These are phyloP conservation scores for Polygonum aviculare DNA, from an alignment of 148 eudicot species.

Conservation along the genomic window DNA sequence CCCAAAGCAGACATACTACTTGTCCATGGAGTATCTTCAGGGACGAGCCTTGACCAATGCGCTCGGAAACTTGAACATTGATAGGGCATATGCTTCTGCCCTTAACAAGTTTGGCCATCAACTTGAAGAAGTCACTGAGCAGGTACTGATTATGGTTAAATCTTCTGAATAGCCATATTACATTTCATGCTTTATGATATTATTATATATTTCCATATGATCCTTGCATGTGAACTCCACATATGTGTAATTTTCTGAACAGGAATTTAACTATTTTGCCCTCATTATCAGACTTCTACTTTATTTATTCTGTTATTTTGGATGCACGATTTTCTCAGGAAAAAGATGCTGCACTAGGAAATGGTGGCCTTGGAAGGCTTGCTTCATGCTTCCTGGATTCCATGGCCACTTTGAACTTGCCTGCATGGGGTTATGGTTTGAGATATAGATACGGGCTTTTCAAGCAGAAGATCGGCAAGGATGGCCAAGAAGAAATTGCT, in stretches of 20 bases:
- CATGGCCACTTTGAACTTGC: conserved; percentile 92
- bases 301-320: not conserved
- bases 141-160: conserved; percentile 30
- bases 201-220: no score
- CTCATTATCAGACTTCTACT: not conserved
- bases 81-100: conserved; percentile 81
- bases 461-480: conserved; percentile 79
- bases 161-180: no score
- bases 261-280: not conserved
- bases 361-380: conserved; percentile 98
- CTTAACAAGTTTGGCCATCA: conserved; percentile 80
- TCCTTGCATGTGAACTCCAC: not conserved
- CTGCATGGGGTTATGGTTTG: conserved; percentile 99
- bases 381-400: conserved; percentile 97
- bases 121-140: conserved; percentile 80
- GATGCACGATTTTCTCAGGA: conserved; percentile 42
- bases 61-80: conserved; percentile 79
- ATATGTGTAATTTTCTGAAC: not conserved
- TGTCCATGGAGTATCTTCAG: conserved; percentile 97
- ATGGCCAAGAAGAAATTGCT: conserved; percentile 80
- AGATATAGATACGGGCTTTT: conserved; percentile 93
- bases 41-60: conserved; percentile 97
- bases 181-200: no score
- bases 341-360: conserved; percentile 99
- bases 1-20: conserved; percentile 95